phyloP scores from a whole-genome alignment of 1,284 basidiomycete species.

The Takashimella koratensis region DNA sequence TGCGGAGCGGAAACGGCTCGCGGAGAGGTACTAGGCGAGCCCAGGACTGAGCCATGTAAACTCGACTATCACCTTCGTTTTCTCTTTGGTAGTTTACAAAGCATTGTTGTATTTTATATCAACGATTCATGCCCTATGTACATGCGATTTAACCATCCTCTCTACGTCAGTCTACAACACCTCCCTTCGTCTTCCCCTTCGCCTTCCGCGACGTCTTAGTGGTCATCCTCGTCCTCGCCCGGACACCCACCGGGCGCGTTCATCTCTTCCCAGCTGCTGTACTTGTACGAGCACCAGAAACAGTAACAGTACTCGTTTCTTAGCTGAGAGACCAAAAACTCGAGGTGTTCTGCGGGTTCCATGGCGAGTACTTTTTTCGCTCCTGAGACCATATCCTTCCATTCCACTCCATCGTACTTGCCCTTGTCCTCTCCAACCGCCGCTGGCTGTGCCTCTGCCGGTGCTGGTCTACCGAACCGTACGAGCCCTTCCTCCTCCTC shows the following conservation, averaged over 20 bases:
- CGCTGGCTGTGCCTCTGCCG: constrained; percentile 1
- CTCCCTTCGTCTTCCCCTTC: too few species aligned
- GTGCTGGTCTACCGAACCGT: constrained; percentile 12
- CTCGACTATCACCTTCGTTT: background rate
- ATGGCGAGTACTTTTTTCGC: constrained; percentile 43
- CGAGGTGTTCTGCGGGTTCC: constrained; percentile 40
- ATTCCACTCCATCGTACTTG: constrained; percentile 27
- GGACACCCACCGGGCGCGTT: constrained; percentile 47
- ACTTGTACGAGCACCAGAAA: constrained; percentile 46
- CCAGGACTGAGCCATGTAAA: background rate
- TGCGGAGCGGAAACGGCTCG: constrained; percentile 23
- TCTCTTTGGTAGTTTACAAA: too few species aligned
- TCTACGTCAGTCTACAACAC: too few species aligned
- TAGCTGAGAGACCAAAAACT: constrained; percentile 40
- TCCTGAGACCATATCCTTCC: constrained; percentile 34
- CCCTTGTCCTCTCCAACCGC: constrained; percentile 6
- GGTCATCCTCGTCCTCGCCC: constrained; percentile 48
- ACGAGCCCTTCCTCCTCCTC: constrained; percentile 18
- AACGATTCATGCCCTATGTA: too few species aligned
- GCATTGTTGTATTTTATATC: too few species aligned
- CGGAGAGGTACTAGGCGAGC: constrained; percentile 24
- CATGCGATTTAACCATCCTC: too few species aligned
- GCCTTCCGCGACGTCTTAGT: too few species aligned
- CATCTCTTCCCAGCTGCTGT: constrained; percentile 43
- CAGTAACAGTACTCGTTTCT: constrained; percentile 46